phyloP scores from a whole-genome alignment of 2,329 filamentous ascomycete species.

The Emmonsiellopsis sp. region DNA sequence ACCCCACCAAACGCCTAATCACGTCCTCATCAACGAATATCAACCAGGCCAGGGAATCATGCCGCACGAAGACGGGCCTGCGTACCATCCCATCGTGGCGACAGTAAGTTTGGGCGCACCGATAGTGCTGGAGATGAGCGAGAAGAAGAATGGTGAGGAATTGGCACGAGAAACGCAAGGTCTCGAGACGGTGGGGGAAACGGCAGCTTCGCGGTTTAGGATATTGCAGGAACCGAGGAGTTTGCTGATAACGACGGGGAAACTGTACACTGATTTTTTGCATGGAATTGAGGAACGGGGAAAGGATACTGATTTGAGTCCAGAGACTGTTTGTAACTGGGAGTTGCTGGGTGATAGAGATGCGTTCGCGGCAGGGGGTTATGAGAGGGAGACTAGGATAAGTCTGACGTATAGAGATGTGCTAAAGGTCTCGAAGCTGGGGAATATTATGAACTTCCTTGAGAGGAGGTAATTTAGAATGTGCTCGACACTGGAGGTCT shows the following conservation, averaged over 20 bases:
- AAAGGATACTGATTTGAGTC: slow-evolving; percentile 56
- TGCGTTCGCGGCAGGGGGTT: slow-evolving; percentile 32
- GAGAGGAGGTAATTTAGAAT: slow-evolving; percentile 19
- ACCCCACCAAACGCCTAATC: slow-evolving; percentile 71
- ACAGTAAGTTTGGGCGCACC: slow-evolving; percentile 77
- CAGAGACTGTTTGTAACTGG: slow-evolving; percentile 49
- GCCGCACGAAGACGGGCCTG: slow-evolving; percentile 86
- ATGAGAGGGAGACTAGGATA: slow-evolving; percentile 42
- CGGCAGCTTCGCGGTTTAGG: slow-evolving; percentile 30
- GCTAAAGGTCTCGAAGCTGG: slow-evolving; percentile 66
- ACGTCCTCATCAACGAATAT: slow-evolving; percentile 93
- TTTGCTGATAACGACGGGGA: slow-evolving; percentile 47
- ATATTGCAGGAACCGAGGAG: slow-evolving; percentile 82
- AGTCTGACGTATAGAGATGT: slow-evolving; percentile 74
- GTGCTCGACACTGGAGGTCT: slow-evolving; percentile 4
- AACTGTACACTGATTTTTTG: slow-evolving; percentile 48
- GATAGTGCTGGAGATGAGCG: slow-evolving; percentile 69
- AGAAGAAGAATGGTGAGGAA: slow-evolving; percentile 36
- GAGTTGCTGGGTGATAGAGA: slow-evolving; percentile 38
- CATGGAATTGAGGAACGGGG: slow-evolving; percentile 50
- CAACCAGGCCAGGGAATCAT: slow-evolving; percentile 84
- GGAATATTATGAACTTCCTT: slow-evolving; percentile 54
- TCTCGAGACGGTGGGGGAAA: slow-evolving; percentile 40
- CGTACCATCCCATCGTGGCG: slow-evolving; percentile 81
- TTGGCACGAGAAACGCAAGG: slow-evolving; percentile 25